A percentile compares a stretch with the other conserved stretches of the same genome.
Evolutionary conservation across 306 rosid genomes (phyloP).

Genomic region (Cyclanthera cordifolia): DNA sequence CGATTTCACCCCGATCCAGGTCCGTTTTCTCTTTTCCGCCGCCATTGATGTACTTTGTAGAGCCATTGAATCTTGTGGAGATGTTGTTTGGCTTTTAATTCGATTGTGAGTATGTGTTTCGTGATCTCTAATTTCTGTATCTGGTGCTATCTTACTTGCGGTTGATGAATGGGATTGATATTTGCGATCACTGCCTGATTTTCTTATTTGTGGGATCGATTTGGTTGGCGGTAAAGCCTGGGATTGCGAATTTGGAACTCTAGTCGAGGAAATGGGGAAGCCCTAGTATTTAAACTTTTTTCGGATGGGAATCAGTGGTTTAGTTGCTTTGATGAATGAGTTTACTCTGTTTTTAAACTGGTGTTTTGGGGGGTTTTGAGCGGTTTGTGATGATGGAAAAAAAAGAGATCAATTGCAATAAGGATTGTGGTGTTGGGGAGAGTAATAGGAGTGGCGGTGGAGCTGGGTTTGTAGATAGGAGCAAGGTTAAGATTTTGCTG

Average conservation of each 20-base stretch:
- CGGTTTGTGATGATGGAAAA: constrained; percentile 32
- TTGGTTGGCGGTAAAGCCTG: constrained; percentile 18
- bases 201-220: background rate
- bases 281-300: constrained; percentile 9
- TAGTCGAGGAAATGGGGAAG: constrained; percentile 15
- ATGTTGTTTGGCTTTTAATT: background rate
- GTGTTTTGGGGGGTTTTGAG: background rate
- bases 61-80: background rate
- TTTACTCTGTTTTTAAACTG: background rate
- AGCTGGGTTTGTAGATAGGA: constrained; percentile 78
- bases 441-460: constrained; percentile 32
- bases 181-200: background rate
- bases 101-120: background rate
- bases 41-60: background rate
- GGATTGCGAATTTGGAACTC: constrained; percentile 8
- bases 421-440: constrained; percentile 22
- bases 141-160: too few relatives aligned
- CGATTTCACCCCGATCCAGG: background rate
- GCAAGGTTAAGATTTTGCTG: constrained; percentile 76
- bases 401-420: constrained; percentile 42
- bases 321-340: background rate
- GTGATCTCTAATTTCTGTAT: background rate
- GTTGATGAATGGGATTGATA: background rate
- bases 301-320: background rate
- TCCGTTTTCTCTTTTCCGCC: background rate